Conservation (phyloP, 768 basidiomycete genomes). For the Coprinellus aureogranulatus region DNA sequence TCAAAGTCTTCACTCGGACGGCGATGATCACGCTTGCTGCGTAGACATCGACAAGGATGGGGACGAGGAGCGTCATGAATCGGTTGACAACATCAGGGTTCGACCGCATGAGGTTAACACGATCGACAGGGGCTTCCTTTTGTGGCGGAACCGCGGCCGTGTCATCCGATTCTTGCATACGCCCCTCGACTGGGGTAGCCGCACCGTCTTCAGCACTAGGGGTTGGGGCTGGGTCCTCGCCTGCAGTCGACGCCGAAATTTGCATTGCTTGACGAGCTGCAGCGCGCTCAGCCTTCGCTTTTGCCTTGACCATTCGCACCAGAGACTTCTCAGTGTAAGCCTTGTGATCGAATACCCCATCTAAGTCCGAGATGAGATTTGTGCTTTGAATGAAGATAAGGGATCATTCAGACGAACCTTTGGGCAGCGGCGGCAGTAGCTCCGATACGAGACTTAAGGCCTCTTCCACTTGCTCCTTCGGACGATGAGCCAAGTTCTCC, state of each 20-base stretch:
- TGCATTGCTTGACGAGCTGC: slow-evolving; percentile 60
- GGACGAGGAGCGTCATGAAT: slow-evolving; percentile 87
- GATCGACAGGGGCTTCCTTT: slow-evolving; percentile 43
- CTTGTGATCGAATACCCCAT: slow-evolving; percentile 94
- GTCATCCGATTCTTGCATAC: slow-evolving; percentile 41
- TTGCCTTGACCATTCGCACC: slow-evolving; percentile 71
- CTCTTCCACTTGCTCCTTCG: slow-evolving; percentile 97
- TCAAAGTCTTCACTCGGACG: slow-evolving; percentile 85
- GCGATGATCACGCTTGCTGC: slow-evolving; percentile 92
- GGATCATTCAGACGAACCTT: slow-evolving; percentile 52
- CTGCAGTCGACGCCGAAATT: slow-evolving; percentile 16
- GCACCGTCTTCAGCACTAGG: slow-evolving; percentile 20
- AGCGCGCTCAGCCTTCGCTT: slow-evolving; percentile 77
- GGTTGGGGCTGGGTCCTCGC: slow-evolving; percentile 14
- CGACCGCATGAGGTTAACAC: slow-evolving; percentile 73
- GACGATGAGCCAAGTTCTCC: slow-evolving; percentile 93
- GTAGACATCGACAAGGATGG: slow-evolving; percentile 97
- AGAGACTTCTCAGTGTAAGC: slow-evolving; percentile 86
- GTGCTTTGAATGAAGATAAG: slow-evolving; percentile 7
- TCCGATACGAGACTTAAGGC: slow-evolving; percentile 86
- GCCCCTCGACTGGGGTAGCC: slow-evolving; percentile 15
- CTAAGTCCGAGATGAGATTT: slow-evolving; percentile 38
- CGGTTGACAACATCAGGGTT: slow-evolving; percentile 74
- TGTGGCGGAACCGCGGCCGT: slow-evolving; percentile 32
- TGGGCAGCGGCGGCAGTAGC: slow-evolving; percentile 88